Percentiles rank a stretch among this genome's conserved stretches.
Conservation (phyloP, 2,329 filamentous ascomycete genomes). For the Cercospora zeina region DNA sequence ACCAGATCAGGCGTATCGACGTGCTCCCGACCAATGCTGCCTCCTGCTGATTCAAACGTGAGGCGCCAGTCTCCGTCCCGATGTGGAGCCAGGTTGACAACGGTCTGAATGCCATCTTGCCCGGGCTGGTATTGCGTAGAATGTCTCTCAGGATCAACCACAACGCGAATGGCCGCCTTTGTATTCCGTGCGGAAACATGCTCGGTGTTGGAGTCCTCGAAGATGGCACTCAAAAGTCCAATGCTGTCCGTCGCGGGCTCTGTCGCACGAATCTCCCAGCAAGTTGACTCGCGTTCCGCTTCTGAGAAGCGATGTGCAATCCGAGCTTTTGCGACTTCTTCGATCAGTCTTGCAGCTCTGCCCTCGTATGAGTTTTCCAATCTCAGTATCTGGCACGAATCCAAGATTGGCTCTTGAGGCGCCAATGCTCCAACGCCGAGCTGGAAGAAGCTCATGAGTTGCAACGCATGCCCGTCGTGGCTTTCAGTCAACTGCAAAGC, state of each 20-base stretch:
- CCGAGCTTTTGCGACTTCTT: slow-evolving; percentile 83
- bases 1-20: slow-evolving; percentile 71
- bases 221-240: slow-evolving; percentile 64
- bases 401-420: slow-evolving; percentile 29
- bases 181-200: slow-evolving; percentile 65
- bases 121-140: slow-evolving; percentile 43
- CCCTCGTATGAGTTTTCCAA: slow-evolving; percentile 75
- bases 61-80: slow-evolving; percentile 59
- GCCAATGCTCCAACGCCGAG: slow-evolving; percentile 29
- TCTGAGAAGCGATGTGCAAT: slow-evolving; percentile 84
- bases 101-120: slow-evolving; percentile 65
- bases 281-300: slow-evolving; percentile 73
- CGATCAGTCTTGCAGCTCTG: slow-evolving; percentile 72
- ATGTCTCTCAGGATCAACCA: slow-evolving; percentile 60
- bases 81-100: slow-evolving; percentile 60
- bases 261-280: slow-evolving; percentile 76
- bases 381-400: slow-evolving; percentile 54
- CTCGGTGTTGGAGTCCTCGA: slow-evolving; percentile 66
- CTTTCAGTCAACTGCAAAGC: slow-evolving; percentile 34
- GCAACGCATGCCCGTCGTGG: slow-evolving; percentile 34
- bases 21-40: slow-evolving; percentile 71
- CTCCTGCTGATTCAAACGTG: slow-evolving; percentile 65
- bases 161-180: slow-evolving; percentile 68
- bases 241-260: slow-evolving; percentile 60
- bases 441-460: slow-evolving; percentile 35